These are phyloP conservation scores for Puccinia brachypodii DNA, from an alignment of 1,284 basidiomycete genomes.

Conservation along the genomic window DNA sequence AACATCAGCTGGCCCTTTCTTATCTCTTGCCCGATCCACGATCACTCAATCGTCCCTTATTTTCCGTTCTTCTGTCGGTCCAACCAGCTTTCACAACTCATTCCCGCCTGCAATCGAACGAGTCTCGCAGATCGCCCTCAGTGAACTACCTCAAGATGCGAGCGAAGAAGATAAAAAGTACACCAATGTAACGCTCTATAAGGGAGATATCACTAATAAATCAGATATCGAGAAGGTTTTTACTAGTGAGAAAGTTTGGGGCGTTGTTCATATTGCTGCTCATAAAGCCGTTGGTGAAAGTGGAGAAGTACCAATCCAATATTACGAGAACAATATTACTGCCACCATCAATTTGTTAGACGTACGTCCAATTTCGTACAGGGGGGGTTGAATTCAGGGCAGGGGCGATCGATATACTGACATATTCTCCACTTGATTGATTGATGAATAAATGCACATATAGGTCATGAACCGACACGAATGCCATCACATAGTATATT, in stretches of 20 bases:
- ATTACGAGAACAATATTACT: constrained; percentile 86
- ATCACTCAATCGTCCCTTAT: neutral
- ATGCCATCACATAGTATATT: constrained; percentile 87
- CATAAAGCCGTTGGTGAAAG: constrained; percentile 98
- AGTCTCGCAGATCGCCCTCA: constrained; percentile 74
- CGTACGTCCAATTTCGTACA: constrained; percentile 54
- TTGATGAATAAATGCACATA: constrained; percentile 54
- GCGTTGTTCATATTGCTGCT: constrained; percentile 92
- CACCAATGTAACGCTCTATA: constrained; percentile 68
- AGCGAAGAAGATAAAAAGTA: constrained; percentile 62
- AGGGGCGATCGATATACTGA: neutral
- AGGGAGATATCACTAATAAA: constrained; percentile 72
- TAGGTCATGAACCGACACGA: constrained; percentile 82
- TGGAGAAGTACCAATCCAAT: constrained; percentile 86
- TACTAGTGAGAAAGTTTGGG: constrained; percentile 86
- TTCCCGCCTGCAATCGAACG: constrained; percentile 70
- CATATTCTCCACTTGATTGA: constrained; percentile 51
- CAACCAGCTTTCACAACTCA: constrained; percentile 72
- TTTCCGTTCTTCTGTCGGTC: neutral
- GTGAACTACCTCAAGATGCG: constrained; percentile 66
- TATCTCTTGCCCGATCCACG: neutral
- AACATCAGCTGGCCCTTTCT: neutral
- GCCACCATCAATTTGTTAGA: constrained; percentile 76
- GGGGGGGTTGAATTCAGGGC: neutral
- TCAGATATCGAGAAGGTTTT: constrained; percentile 75